Conservation (phyloP, 257 asterid species). For the Capsicum rhomboideum region DNA sequence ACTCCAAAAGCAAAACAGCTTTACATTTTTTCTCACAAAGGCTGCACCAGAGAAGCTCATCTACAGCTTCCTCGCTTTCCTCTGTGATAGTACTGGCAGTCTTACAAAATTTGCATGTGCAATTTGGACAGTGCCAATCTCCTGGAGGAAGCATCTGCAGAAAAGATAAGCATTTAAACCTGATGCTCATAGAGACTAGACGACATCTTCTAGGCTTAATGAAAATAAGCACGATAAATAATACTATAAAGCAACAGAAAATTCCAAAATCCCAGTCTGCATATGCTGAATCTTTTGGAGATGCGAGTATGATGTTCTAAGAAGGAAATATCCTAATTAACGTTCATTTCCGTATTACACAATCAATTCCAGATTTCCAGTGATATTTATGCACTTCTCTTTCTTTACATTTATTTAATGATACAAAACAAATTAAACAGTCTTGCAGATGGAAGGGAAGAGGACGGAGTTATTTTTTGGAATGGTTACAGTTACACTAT, state of each 20-base stretch:
- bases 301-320: not conserved
- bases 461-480: not conserved
- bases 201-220: not conserved
- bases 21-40: conserved; percentile 84
- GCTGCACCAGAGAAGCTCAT: conserved; percentile 48
- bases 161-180: conserved; percentile 5
- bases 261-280: not conserved
- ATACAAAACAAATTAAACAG: not conserved
- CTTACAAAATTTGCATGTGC: conserved; percentile 79
- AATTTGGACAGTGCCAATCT: conserved; percentile 94
- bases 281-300: not conserved
- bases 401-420: not conserved
- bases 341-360: not conserved
- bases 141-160: conserved; percentile 78
- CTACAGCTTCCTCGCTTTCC: conserved; percentile 22
- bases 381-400: not conserved
- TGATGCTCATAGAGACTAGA: not conserved
- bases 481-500: not conserved
- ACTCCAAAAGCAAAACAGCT: conserved; percentile 6
- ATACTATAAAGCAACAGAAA: not conserved
- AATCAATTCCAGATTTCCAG: not conserved
- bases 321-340: not conserved
- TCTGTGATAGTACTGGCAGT: conserved; percentile 26
- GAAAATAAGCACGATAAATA: not conserved
- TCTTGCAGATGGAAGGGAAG: not conserved